Base-by-base conservation (phyloP, 2,329 filamentous ascomycete species). In the Colletotrichum zoysiae region DNA sequence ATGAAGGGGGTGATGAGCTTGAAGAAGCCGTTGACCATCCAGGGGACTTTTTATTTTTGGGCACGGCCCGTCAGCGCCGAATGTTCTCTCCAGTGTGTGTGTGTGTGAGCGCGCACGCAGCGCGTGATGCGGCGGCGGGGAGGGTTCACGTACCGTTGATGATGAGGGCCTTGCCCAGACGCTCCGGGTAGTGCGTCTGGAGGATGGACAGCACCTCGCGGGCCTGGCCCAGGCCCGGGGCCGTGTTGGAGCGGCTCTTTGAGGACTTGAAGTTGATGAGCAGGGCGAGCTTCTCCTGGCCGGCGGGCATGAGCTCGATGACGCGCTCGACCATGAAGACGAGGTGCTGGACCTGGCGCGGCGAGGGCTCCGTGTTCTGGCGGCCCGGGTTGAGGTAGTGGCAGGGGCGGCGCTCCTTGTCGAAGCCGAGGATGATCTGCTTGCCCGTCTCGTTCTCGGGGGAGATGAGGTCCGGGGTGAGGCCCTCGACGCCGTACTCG, bases 401-500 rank as follows among this genome's bases (percentile, higher is more conserved):
- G 81, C 95, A 98, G 2, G 95, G 94, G n/a, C 95, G 88, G 61
- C 88, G 92, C 73, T 94, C 86, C 71, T 92, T 93, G 84, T 99
- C 96, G 82, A 91, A 99, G 53, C 96, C 96, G 26, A 96, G 82
- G 70, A 97, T 87, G 70, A 97, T 87, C 82, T 98, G 95, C 86
- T 99, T 99, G 76, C 96, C 96, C 12, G 95, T 98, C 84, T 95
- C 95, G 81, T 98, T 97, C 85, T 99, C 96, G 16, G 93, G 90
- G 1, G 93, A 94, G 78, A 98, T 95, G 83, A 97, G 93, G 11
- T 98, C 95, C 12, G 92, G 86, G 0, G 94, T 95, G 78, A 95
- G 89, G 65, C 88, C 90, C 73, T 93, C 89, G 69, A 97, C 86
- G 59, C 94, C 95, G 78, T 97, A 99, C 78, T 97, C 95, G 67